Percentiles rank a stretch among this genome's conserved stretches.
Evolutionary conservation across 352 stramenopile species (phyloP).

Genomic region (Lagenidium sp.): DNA sequence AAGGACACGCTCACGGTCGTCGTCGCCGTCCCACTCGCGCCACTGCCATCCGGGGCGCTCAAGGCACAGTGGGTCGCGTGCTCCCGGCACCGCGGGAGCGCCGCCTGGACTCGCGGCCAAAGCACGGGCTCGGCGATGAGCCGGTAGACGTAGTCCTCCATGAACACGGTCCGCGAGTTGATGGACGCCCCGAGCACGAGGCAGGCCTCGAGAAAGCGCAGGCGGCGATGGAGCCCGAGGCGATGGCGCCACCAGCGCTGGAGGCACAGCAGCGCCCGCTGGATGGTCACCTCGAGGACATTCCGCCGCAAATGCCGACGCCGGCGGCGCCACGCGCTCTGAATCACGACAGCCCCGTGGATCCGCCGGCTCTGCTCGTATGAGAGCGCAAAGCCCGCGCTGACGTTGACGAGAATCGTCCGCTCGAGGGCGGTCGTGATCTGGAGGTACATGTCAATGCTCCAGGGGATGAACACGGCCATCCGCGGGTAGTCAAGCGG

Average conservation of each 20-base stretch:
- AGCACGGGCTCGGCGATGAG: constrained; percentile 16
- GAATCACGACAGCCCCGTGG: constrained; percentile 37
- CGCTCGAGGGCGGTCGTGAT: constrained; percentile 39
- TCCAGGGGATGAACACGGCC: constrained; percentile 61
- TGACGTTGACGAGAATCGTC: constrained; percentile 7
- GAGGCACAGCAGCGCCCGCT: constrained; percentile 42
- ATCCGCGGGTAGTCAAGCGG: constrained; percentile 33
- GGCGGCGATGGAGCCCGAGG: constrained; percentile 26
- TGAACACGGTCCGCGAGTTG: constrained; percentile 58
- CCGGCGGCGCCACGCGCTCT: constrained; percentile 41
- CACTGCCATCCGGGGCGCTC: too few species aligned
- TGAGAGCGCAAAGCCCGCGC: constrained; percentile 34
- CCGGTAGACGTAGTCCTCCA: constrained; percentile 47
- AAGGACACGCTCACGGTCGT: constrained; percentile 36
- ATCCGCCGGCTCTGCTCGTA: constrained; percentile 41
- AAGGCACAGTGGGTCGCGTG: constrained; percentile 38
- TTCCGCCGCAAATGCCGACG: constrained; percentile 28
- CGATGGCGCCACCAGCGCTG: constrained; percentile 64
- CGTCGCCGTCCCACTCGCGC: too few species aligned
- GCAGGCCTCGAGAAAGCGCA: constrained; percentile 40
- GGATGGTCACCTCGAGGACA: constrained; percentile 37
- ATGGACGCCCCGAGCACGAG: constrained; percentile 39
- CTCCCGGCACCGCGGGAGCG: constrained; percentile 30
- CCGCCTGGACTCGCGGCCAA: constrained; percentile 22
- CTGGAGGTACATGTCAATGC: constrained; percentile 71